Evolutionary conservation across 306 rosid genomes (phyloP).

Genomic region (Urtica urens): DNA sequence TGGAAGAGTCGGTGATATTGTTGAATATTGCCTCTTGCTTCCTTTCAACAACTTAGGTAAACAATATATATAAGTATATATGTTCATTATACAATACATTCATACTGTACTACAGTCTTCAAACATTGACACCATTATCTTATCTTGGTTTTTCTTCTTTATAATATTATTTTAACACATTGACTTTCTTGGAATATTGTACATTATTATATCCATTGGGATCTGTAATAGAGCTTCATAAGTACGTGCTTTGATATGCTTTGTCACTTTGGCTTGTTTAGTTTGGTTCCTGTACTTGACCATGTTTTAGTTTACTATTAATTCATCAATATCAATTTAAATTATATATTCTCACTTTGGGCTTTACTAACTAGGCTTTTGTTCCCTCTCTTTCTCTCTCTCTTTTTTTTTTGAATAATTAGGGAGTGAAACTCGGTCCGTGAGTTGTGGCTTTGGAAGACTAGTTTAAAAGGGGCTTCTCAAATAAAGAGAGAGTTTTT

Average conservation of each 20-base stretch:
- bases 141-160: slow-evolving; percentile 29
- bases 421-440: slow-evolving; percentile 34
- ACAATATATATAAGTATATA: slow-evolving; percentile 19
- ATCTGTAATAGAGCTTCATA: slow-evolving; percentile 10
- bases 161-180: slow-evolving; percentile 7
- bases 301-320: slow-evolving; percentile 4
- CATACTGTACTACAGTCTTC: slow-evolving; percentile 27
- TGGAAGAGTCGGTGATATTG: slow-evolving; percentile 54
- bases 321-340: too few species aligned
- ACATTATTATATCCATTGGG: not conserved
- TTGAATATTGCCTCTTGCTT: slow-evolving; percentile 36
- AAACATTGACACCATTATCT: too few species aligned
- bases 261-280: slow-evolving; percentile 19
- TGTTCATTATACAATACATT: not conserved
- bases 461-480: slow-evolving; percentile 10
- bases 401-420: slow-evolving; percentile 18
- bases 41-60: slow-evolving; percentile 25
- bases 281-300: slow-evolving; percentile 43
- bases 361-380: slow-evolving; percentile 19
- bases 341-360: slow-evolving; percentile 13
- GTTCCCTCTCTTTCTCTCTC: not conserved
- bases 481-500: not conserved
- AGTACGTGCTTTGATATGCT: slow-evolving; percentile 29
- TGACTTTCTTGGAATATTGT: slow-evolving; percentile 14
- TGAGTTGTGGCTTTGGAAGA: slow-evolving; percentile 27